Conservation (phyloP, 2,329 filamentous ascomycete species). For the Polytolypa hystricis region DNA sequence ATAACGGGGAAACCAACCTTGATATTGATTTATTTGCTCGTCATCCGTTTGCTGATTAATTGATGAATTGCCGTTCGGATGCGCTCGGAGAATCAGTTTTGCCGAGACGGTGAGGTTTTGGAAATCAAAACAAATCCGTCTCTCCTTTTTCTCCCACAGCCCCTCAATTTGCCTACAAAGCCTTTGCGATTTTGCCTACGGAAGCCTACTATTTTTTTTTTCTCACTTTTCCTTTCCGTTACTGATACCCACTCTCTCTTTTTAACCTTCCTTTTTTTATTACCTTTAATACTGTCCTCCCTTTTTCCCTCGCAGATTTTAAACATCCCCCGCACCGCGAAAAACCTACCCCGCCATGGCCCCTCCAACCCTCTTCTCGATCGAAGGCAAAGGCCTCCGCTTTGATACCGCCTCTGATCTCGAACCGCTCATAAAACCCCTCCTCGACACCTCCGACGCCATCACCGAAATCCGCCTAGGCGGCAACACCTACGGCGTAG, state of each 20-base stretch:
- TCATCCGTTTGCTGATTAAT: not conserved
- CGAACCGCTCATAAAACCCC: conserved; percentile 66
- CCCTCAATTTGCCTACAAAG: too few species aligned
- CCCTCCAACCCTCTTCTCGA: conserved; percentile 54
- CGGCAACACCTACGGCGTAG: conserved; percentile 87
- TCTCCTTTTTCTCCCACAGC: not conserved
- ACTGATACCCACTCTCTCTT: not conserved
- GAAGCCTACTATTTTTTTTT: too few species aligned
- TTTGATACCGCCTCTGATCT: conserved; percentile 81
- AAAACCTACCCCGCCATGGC: conserved; percentile 41
- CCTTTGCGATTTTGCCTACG: too few species aligned
- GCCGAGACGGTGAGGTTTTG: not conserved
- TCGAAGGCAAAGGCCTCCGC: conserved; percentile 86
- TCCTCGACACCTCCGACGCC: conserved; percentile 60
- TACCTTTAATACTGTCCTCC: too few species aligned
- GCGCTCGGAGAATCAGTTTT: not conserved
- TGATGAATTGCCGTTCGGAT: not conserved
- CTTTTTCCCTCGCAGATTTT: too few species aligned
- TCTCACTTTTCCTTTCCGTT: not conserved
- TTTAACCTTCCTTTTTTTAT: too few species aligned
- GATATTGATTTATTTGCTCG: not conserved
- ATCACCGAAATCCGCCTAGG: conserved; percentile 71
- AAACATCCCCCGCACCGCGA: too few species aligned
- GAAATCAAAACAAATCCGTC: not conserved
- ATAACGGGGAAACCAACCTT: too few species aligned